phyloP scores from a whole-genome alignment of 202 grass and related monocot genomes.

The Elaeis oleifera region DNA sequence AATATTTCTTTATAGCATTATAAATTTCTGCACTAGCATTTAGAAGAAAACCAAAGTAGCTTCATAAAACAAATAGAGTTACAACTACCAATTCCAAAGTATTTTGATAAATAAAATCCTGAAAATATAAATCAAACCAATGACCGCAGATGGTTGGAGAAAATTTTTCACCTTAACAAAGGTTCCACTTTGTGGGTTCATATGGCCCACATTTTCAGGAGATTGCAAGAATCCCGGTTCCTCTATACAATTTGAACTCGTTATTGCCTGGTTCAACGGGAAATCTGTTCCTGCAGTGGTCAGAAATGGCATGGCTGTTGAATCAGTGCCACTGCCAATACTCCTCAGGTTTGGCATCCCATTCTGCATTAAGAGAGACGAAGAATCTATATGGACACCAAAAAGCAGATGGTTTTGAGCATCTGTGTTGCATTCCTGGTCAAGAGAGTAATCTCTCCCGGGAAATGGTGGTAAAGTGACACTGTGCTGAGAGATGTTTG shows the following conservation, averaged over 20 bases:
- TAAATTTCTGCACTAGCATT: too few relatives aligned
- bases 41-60: too few relatives aligned
- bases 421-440: slow-evolving; percentile 40
- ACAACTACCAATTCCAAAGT: too few relatives aligned
- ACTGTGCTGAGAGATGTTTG: slow-evolving; percentile 39
- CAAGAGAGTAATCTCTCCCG: slow-evolving; percentile 33
- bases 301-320: slow-evolving; percentile 58
- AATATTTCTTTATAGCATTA: too few relatives aligned
- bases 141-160: background rate
- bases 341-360: slow-evolving; percentile 35
- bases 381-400: slow-evolving; percentile 36
- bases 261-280: slow-evolving; percentile 41
- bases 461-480: slow-evolving; percentile 33
- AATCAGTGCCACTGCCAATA: slow-evolving; percentile 33
- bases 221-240: slow-evolving; percentile 51
- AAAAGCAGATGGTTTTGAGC: slow-evolving; percentile 43
- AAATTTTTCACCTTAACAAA: slow-evolving; percentile 73
- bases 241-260: slow-evolving; percentile 49
- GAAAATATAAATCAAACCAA: background rate
- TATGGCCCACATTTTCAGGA: slow-evolving; percentile 46
- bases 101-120: too few relatives aligned
- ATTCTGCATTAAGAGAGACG: slow-evolving; percentile 54
- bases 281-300: slow-evolving; percentile 48
- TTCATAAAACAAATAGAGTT: background rate
- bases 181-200: slow-evolving; percentile 59